A percentile compares a stretch with the other conserved stretches of the same genome.
phyloP scores from a whole-genome alignment of 2,329 filamentous ascomycete genomes.

The Aaosphaeria arxii region DNA sequence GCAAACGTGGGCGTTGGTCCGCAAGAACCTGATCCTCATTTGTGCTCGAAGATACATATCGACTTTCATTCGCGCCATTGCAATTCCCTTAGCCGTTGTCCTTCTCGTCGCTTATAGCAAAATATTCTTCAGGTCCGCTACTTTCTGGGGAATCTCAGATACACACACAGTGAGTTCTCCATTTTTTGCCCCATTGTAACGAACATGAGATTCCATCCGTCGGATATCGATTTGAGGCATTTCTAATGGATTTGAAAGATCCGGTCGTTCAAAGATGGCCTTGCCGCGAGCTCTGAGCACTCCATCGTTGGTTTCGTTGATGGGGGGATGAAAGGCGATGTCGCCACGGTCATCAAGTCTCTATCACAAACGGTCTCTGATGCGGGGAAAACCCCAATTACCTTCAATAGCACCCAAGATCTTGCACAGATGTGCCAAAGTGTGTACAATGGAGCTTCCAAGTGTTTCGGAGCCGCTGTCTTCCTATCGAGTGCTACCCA shows the following conservation, averaged over 20 bases:
- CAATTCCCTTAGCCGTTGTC: conserved; percentile 18
- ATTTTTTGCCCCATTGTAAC: too few relatives aligned
- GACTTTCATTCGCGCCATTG: conserved; percentile 21
- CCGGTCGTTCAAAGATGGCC: conserved; percentile 14
- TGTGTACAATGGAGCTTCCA: conserved; percentile 7
- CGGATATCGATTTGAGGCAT: background rate
- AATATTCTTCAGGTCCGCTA: conserved; percentile 18
- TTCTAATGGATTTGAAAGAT: conserved; percentile 11
- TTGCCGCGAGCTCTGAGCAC: conserved; percentile 10
- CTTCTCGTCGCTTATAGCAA: conserved; percentile 19
- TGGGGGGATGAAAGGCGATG: conserved; percentile 20
- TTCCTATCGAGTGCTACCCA: conserved; percentile 16
- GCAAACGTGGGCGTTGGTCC: conserved; percentile 21
- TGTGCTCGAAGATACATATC: conserved; percentile 15
- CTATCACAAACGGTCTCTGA: conserved; percentile 13
- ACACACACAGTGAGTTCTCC: conserved; percentile 17
- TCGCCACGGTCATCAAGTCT: conserved; percentile 17
- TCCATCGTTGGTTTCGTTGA: conserved; percentile 21
- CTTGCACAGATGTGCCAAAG: conserved; percentile 13
- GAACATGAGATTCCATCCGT: too few relatives aligned
- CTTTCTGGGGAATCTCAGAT: conserved; percentile 18
- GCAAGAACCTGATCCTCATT: conserved; percentile 24
- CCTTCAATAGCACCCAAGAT: conserved; percentile 7
- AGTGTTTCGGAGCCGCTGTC: conserved; percentile 17
- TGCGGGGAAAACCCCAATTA: conserved; percentile 13